A percentile compares a stretch with the other conserved stretches of the same genome.
These are phyloP conservation scores for Pythium pectinolyticum DNA, from an alignment of 352 stramenopile species.

Conservation along the genomic window DNA sequence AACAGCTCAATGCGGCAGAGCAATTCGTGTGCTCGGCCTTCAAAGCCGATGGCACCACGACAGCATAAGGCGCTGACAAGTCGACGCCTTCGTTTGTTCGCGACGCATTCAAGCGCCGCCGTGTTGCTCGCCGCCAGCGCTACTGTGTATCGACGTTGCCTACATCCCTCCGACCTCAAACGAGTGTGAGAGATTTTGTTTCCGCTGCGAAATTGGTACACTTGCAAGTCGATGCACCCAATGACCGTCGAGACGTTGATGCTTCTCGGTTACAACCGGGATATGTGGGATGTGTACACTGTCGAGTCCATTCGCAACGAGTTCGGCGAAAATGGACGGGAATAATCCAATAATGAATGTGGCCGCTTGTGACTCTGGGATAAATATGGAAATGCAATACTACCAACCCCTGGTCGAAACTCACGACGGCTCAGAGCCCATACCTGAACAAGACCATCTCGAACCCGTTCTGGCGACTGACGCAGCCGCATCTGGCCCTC, in stretches of 20 bases:
- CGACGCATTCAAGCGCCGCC: too few species aligned
- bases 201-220: background rate
- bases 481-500: background rate
- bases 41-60: too few species aligned
- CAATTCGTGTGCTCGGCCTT: too few species aligned
- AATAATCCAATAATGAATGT: background rate
- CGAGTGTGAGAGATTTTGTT: too few species aligned
- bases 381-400: background rate
- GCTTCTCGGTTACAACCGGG: background rate
- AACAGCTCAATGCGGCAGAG: too few species aligned
- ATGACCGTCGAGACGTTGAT: background rate
- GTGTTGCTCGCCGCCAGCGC: too few species aligned
- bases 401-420: background rate
- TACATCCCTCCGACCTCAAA: too few species aligned
- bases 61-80: too few species aligned
- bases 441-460: background rate
- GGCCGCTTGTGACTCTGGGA: background rate
- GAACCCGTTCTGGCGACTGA: conserved; percentile 13
- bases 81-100: too few species aligned
- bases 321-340: background rate
- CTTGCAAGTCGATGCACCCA: background rate
- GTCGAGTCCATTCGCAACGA: background rate
- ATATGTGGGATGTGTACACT: background rate
- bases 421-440: too few species aligned
- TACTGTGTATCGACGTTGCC: too few species aligned